Base-by-base conservation (phyloP, 2,329 filamentous ascomycete species). In the Arthrobotrys musiformis region DNA sequence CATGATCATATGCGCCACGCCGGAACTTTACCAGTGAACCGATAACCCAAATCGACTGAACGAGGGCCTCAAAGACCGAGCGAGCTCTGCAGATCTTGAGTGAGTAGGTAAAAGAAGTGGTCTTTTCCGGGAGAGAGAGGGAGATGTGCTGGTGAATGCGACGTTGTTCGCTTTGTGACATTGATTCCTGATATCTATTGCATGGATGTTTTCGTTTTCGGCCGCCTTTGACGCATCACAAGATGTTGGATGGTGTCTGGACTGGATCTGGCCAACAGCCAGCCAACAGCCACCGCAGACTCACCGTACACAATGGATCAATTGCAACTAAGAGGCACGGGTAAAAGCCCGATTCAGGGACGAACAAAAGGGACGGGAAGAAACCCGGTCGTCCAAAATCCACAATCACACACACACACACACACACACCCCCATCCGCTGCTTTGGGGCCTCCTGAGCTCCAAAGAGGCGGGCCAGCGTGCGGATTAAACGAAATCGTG, bases 301-400 rank as follows among this genome's bases (percentile, higher is more conserved):
- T n/a, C n/a, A n/a, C n/a, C n/a, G n/a, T n/a, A n/a, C n/a, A 19
- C 26, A 33, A 40, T 35, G 26, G 33, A 33, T 26, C 17, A 48
- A 48, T 24, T 37, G n/a, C n/a, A n/a, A n/a, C 11, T 6, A 26
- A 26, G 19, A 24, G 42, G 44, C 60, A 61, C 64, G 48, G 52
- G 37, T 69, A 48, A 58, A 58, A 19, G 28, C 28, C 17, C 30
- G n/a, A 58, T 33, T 58, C 63, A 69, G 64, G 64, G 44, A 52
- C 62, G 42, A 66, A 35, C 42, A 42, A 28, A 70, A 58, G 63
- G 63, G 35, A 63, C 58, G 68, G 56, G 56, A 62, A 62, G 33
- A 48, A 54, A 70, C 67, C 67, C 56, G 44, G 56, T 54, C 56
- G 11, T 52, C 56, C 56, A 58, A 58, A 30, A 58, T 37, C 33